Percentiles rank a stretch among this genome's conserved stretches.
phyloP scores from a whole-genome alignment of 805 yeast genomes.

The Wickerhamomyces tratensis region DNA sequence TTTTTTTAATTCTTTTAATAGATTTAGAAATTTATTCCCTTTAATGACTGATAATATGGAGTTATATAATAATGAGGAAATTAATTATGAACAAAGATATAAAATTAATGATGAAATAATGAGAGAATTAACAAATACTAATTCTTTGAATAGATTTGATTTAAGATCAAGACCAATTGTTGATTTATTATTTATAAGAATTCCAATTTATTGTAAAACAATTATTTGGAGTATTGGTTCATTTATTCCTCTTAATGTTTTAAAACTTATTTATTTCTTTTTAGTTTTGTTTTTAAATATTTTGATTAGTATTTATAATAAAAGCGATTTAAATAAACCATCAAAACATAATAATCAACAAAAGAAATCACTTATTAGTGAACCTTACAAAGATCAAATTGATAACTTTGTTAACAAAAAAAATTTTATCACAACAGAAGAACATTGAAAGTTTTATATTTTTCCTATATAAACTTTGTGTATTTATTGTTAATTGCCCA shows the following conservation, averaged over 20 bases:
- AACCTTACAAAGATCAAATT: too few relatives aligned
- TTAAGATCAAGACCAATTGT: constrained; percentile 3
- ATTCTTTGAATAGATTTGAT: background rate
- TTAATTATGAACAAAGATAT: background rate
- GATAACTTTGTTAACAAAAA: too few relatives aligned
- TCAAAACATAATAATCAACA: too few relatives aligned
- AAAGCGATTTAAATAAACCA: background rate
- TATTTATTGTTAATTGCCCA: too few relatives aligned
- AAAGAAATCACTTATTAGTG: too few relatives aligned
- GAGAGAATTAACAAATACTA: background rate
- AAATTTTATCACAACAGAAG: too few relatives aligned
- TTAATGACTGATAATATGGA: background rate
- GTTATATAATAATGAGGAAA: background rate
- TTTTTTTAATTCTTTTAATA: too few relatives aligned
- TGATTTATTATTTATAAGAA: background rate
- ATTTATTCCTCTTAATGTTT: background rate
- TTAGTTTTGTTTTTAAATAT: background rate
- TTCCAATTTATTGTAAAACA: background rate
- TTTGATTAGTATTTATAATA: background rate
- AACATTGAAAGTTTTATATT: too few relatives aligned
- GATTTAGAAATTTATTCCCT: background rate
- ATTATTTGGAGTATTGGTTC: background rate
- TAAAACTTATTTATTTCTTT: background rate
- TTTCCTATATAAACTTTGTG: too few relatives aligned
- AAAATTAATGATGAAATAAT: background rate